Conservation (phyloP, 129 eudicot species). For the Pseudognaphalium luteoalbum region DNA sequence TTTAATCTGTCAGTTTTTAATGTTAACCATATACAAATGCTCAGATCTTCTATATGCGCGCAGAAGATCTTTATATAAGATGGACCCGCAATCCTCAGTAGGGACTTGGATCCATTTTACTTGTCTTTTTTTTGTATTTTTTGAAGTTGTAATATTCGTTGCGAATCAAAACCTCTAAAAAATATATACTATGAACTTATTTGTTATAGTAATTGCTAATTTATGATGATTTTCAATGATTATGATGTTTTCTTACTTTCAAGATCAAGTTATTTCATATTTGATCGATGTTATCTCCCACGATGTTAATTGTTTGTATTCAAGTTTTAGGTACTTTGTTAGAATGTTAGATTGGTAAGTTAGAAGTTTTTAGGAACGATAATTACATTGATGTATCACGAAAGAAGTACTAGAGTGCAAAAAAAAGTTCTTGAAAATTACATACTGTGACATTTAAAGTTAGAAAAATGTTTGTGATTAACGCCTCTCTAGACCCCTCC, state of each 20-base stretch:
- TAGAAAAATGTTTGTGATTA: too few species aligned
- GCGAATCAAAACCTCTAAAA: constrained; percentile 8
- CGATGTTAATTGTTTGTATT: constrained; percentile 12
- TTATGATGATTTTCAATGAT: neutral
- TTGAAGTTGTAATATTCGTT: constrained; percentile 4
- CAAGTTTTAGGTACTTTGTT: neutral
- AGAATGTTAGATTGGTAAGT: too few species aligned
- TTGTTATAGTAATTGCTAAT: neutral
- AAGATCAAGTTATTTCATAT: neutral
- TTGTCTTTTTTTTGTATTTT: constrained; percentile 7
- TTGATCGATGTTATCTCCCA: neutral
- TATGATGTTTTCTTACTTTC: neutral
- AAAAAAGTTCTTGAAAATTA: too few species aligned
- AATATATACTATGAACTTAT: too few species aligned
- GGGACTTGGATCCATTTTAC: constrained; percentile 4
- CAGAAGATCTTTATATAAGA: constrained; percentile 12
- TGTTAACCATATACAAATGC: neutral
- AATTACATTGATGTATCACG: too few species aligned
- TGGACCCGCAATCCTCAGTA: neutral
- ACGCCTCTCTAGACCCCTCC: too few species aligned
- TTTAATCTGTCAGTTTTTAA: constrained; percentile 30
- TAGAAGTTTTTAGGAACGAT: too few species aligned
- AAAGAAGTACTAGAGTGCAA: too few species aligned
- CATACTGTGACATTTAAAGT: too few species aligned
- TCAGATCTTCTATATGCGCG: neutral